These are phyloP conservation scores for Astragalus glycyphyllos DNA, from an alignment of 306 rosid genomes.

Conservation along the genomic window DNA sequence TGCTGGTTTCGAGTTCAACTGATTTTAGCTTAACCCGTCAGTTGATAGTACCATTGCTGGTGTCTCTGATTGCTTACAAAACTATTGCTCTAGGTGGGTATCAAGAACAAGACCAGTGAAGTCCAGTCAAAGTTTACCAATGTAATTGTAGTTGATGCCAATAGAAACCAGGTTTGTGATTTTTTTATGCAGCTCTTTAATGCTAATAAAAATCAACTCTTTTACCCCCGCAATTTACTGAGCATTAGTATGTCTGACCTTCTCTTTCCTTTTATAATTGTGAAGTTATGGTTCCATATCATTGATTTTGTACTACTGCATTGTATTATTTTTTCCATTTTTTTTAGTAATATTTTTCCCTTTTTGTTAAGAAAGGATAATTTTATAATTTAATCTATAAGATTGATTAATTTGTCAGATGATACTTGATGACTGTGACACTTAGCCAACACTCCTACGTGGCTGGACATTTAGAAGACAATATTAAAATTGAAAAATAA, in stretches of 20 bases:
- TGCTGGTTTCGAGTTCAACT: slow-evolving; percentile 30
- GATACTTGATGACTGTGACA: background rate
- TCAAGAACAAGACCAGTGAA: slow-evolving; percentile 79
- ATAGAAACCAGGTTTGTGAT: slow-evolving; percentile 81
- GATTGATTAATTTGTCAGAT: background rate
- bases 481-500: background rate
- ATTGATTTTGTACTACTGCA: slow-evolving; percentile 3
- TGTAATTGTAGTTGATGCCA: slow-evolving; percentile 75
- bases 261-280: slow-evolving; percentile 20
- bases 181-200: slow-evolving; percentile 27
- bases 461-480: background rate
- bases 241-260: slow-evolving; percentile 19
- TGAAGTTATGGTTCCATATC: slow-evolving; percentile 26
- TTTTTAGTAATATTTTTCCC: background rate
- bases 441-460: background rate
- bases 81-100: slow-evolving; percentile 71
- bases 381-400: slow-evolving; percentile 11
- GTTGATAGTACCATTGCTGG: slow-evolving; percentile 32
- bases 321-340: background rate
- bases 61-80: slow-evolving; percentile 38
- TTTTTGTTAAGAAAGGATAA: slow-evolving; percentile 11
- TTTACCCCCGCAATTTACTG: slow-evolving; percentile 12
- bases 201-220: slow-evolving; percentile 33
- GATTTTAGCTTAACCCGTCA: slow-evolving; percentile 23
- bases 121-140: slow-evolving; percentile 78